A percentile compares a stretch with the other conserved stretches of the same genome.
Conservation (phyloP, 2,329 filamentous ascomycete genomes). For the Herpotrichia juniperi region DNA sequence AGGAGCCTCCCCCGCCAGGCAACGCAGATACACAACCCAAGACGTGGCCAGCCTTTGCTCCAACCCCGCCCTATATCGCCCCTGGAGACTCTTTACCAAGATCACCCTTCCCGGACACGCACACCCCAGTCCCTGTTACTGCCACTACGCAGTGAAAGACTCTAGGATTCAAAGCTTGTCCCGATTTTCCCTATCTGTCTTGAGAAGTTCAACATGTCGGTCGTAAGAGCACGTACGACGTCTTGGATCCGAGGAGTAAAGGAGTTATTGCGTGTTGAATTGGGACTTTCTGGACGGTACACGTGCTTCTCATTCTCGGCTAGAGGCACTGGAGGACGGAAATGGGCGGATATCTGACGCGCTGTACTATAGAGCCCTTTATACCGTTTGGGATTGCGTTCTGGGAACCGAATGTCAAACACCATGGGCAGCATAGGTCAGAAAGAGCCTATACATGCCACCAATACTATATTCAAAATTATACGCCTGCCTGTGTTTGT, state of each 20-base stretch:
- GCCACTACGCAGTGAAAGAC: constrained; percentile 3
- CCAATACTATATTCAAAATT: too few species aligned
- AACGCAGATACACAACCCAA: constrained; percentile 6
- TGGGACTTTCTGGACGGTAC: too few species aligned
- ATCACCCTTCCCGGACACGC: background rate
- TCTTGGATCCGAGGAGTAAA: background rate
- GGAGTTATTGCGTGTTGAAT: background rate
- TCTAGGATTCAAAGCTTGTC: background rate
- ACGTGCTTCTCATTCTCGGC: too few species aligned
- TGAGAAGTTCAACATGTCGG: background rate
- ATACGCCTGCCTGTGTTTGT: too few species aligned
- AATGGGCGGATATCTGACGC: too few species aligned
- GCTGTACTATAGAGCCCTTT: too few species aligned
- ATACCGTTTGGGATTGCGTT: too few species aligned
- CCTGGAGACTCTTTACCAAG: constrained; percentile 8
- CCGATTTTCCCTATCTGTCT: background rate
- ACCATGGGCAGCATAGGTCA: too few species aligned
- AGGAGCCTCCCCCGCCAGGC: constrained; percentile 3
- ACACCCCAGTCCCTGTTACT: background rate
- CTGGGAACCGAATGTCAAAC: too few species aligned
- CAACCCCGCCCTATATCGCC: constrained; percentile 14
- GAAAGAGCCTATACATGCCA: too few species aligned
- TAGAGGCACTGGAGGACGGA: too few species aligned
- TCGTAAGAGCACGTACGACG: background rate
- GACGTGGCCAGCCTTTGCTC: constrained; percentile 5